A percentile compares a stretch with the other conserved stretches of the same genome.
These are phyloP conservation scores for Seiridium unicorne DNA, from an alignment of 2,329 filamentous ascomycete species.

Conservation along the genomic window DNA sequence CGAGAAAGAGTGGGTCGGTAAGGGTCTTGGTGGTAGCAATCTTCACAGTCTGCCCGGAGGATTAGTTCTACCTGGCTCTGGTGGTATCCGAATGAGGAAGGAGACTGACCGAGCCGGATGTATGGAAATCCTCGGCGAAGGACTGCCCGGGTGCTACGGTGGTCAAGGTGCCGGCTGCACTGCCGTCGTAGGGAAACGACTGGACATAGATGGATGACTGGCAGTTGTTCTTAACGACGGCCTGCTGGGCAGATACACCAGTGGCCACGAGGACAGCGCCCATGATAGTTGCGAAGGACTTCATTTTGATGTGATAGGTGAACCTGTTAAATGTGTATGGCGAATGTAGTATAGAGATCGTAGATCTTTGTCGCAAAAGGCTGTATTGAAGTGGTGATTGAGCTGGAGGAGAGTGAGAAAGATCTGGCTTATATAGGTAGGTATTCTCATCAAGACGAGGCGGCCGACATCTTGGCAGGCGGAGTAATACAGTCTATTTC, in stretches of 20 bases:
- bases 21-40: constrained; percentile 36
- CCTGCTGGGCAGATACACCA: constrained; percentile 31
- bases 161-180: constrained; percentile 28
- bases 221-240: constrained; percentile 35
- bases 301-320: constrained; percentile 16
- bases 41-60: constrained; percentile 35
- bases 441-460: background rate
- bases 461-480: background rate
- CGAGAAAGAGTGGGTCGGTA: constrained; percentile 36
- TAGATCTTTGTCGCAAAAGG: background rate
- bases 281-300: constrained; percentile 23
- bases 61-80: constrained; percentile 9
- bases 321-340: background rate
- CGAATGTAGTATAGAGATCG: background rate
- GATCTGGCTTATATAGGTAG: background rate
- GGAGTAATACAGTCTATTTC: background rate
- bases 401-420: background rate
- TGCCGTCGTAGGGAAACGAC: constrained; percentile 22
- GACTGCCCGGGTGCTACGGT: constrained; percentile 29
- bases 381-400: background rate
- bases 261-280: constrained; percentile 27
- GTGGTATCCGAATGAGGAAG: background rate
- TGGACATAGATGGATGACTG: constrained; percentile 1
- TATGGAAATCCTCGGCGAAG: constrained; percentile 33
- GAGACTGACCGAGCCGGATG: constrained; percentile 25